phyloP scores from a whole-genome alignment of 192 early-diverging fungal genomes.

The Coemansia sp. region DNA sequence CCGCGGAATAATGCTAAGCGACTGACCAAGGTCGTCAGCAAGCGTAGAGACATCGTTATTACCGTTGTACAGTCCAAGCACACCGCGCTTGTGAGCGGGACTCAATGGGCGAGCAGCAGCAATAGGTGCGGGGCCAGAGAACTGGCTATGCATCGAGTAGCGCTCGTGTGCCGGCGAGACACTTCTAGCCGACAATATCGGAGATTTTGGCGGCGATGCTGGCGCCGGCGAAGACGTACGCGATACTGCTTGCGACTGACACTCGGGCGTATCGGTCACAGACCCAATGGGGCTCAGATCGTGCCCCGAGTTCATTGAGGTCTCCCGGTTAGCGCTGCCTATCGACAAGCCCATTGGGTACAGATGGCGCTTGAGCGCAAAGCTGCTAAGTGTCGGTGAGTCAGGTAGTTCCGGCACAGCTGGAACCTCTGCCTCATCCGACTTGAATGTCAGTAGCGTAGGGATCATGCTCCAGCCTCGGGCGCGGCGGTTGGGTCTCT shows the following conservation, averaged over 20 bases:
- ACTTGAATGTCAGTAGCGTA: slow-evolving; percentile 45
- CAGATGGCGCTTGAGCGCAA: slow-evolving; percentile 46
- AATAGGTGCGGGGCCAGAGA: slow-evolving; percentile 10
- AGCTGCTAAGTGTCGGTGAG: slow-evolving; percentile 42
- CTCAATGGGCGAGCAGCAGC: slow-evolving; percentile 23
- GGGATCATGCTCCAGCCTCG: slow-evolving; percentile 58
- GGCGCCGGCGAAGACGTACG: slow-evolving; percentile 25
- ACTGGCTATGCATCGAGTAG: slow-evolving; percentile 36
- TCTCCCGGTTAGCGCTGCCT: slow-evolving; percentile 21
- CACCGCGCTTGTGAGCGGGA: slow-evolving; percentile 49
- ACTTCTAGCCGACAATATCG: slow-evolving; percentile 23
- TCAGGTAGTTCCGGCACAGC: slow-evolving; percentile 31
- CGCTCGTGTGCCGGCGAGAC: slow-evolving; percentile 33
- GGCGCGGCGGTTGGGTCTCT: slow-evolving; percentile 25
- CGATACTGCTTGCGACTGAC: slow-evolving; percentile 28
- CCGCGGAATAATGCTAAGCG: slow-evolving; percentile 28
- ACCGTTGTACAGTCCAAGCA: slow-evolving; percentile 41
- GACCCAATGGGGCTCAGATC: slow-evolving; percentile 40
- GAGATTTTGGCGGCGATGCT: slow-evolving; percentile 29
- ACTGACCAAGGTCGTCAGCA: slow-evolving; percentile 49
- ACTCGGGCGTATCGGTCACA: slow-evolving; percentile 16
- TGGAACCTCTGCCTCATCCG: slow-evolving; percentile 13
- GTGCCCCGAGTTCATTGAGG: slow-evolving; percentile 34
- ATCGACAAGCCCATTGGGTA: slow-evolving; percentile 56
- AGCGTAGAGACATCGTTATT: slow-evolving; percentile 27